phyloP scores from a whole-genome alignment of 345 rosid species.

The Mangifera indica region DNA sequence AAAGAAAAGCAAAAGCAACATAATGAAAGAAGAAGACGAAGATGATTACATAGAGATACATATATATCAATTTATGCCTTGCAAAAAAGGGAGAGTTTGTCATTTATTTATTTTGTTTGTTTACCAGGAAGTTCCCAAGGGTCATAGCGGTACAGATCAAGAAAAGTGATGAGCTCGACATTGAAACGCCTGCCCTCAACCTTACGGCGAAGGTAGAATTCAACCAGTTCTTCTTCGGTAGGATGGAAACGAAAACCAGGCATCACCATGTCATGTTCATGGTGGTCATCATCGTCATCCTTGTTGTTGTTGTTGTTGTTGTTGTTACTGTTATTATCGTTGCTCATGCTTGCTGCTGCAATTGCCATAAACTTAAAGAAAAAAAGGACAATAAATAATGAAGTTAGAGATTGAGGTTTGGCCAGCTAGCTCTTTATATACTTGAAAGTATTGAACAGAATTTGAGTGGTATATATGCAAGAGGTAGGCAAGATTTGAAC shows the following conservation, averaged over 20 bases:
- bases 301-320: slow-evolving; percentile 6
- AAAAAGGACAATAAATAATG: too few species aligned
- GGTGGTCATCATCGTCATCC: slow-evolving; percentile 48
- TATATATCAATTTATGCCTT: slow-evolving; percentile 8
- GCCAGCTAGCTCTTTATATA: slow-evolving; percentile 21
- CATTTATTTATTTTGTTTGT: neutral
- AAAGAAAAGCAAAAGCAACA: neutral
- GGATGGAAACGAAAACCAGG: slow-evolving; percentile 99
- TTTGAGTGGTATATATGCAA: too few species aligned
- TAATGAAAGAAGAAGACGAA: neutral
- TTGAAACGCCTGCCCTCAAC: slow-evolving; percentile 99
- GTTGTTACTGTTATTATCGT: neutral
- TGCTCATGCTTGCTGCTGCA: slow-evolving; percentile 60
- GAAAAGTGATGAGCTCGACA: slow-evolving; percentile 95
- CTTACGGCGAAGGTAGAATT: slow-evolving; percentile 99
- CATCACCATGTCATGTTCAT: slow-evolving; percentile 96
- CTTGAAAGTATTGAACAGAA: neutral
- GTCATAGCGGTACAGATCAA: slow-evolving; percentile 98
- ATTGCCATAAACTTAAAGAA: slow-evolving; percentile 54
- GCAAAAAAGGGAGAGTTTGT: neutral
- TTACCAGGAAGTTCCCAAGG: slow-evolving; percentile 99
- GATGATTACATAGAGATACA: neutral
- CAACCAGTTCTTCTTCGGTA: slow-evolving; percentile 96
- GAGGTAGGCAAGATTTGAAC: too few species aligned
- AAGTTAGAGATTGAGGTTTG: too few species aligned